Evolutionary conservation across 2,329 filamentous ascomycete species (phyloP).

Genomic region (Fusarium sp.): DNA sequence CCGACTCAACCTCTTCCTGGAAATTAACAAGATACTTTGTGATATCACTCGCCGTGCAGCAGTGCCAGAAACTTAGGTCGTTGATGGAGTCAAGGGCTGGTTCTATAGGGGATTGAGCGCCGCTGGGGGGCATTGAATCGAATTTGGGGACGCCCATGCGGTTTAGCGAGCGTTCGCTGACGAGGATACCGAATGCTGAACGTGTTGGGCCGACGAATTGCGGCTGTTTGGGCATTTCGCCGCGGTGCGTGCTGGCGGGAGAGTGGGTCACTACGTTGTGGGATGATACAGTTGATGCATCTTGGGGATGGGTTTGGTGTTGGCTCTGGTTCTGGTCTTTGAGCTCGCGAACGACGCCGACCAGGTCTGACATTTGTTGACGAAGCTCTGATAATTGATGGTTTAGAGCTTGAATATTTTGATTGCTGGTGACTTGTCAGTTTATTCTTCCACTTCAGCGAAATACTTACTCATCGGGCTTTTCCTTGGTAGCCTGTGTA

Average conservation of each 20-base stretch:
- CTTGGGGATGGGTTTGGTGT: neutral
- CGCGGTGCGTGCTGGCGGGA: conserved; percentile 26
- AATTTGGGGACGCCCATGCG: conserved; percentile 49
- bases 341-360: conserved; percentile 40
- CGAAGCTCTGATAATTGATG: conserved; percentile 45
- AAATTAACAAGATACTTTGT: conserved; percentile 49
- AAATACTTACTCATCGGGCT: conserved; percentile 33
- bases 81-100: conserved; percentile 2
- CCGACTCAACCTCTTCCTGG: conserved; percentile 52
- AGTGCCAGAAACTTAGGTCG: conserved; percentile 38
- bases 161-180: conserved; percentile 49
- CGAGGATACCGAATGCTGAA: conserved; percentile 48
- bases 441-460: neutral
- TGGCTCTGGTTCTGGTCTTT: conserved; percentile 29
- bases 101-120: conserved; percentile 35
- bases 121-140: conserved; percentile 41
- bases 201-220: conserved; percentile 51
- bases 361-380: conserved; percentile 44
- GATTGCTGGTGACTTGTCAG: neutral
- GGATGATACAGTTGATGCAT: conserved; percentile 14
- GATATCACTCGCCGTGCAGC: conserved; percentile 41
- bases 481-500: conserved; percentile 26
- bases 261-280: conserved; percentile 24
- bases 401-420: conserved; percentile 35
- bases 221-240: conserved; percentile 44